Base-by-base conservation (phyloP, 2,329 filamentous ascomycete genomes). In the Diaporthe aspalathi region DNA sequence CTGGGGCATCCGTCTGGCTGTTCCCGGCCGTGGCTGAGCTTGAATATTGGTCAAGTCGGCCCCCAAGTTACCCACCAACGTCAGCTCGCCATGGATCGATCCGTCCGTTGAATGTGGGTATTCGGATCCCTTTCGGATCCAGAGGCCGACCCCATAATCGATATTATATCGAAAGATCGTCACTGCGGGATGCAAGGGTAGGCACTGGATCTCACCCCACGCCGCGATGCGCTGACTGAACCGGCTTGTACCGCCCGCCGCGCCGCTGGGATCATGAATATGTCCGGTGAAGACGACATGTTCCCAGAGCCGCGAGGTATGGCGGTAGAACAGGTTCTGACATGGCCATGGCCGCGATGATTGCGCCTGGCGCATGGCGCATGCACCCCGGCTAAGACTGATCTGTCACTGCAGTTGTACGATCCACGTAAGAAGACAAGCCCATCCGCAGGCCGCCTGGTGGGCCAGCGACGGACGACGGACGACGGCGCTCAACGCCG, bases 111-210 rank as follows among this genome's bases (percentile, higher is more conserved):
- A 63, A 22, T 49, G 43, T 38, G n/a, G 60, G 38, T 65, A 65
- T 14, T 65, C 60, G 12, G 45, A 65, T 65, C 43, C 45, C 45
- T 65, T 65, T 49, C 43, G 45, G 43, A 47, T 47, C 43, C 40
- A 32, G 24, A 65, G 45, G n/a, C 29, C 60, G 60, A 65, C 60
- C 60, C 45, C 60, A 65, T 65, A 50, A 24, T 63, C 56, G 56
- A 63, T 49, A 62, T 20, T 63, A 32, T 63, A 12, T 38, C 60
- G 60, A 65, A 20, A 38, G 60, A 50, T 50, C 60, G n/a, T 49
- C 43, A 50, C 45, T 50, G 29, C 60, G 27, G 45, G n/a, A 65
- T 35, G 60, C 60, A 65, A 65, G 60, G 27, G 43, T 43, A 22
- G 11, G 29, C 24, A 50, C 1, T 27, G 60, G 45, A n/a, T 50